phyloP scores from a whole-genome alignment of 2,329 filamentous ascomycete genomes.

The Sporothrix dimorphospora region DNA sequence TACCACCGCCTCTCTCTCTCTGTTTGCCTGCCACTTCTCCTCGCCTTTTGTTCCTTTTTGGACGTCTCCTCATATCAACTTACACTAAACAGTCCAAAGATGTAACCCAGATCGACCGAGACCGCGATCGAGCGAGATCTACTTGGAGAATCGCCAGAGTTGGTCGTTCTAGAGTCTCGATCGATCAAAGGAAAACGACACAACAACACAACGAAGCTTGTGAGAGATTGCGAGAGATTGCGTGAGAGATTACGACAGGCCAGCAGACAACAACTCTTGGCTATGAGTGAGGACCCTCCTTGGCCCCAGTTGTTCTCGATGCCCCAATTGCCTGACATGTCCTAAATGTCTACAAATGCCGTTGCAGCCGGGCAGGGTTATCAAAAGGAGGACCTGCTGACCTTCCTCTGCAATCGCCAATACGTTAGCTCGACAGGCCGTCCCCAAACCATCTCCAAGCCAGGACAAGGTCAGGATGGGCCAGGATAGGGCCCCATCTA shows the following conservation, averaged over 20 bases:
- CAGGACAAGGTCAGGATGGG: too few relatives aligned
- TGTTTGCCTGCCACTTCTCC: too few relatives aligned
- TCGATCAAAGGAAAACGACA: too few relatives aligned
- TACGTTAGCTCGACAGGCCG: background rate
- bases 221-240: too few relatives aligned
- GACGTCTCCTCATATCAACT: background rate
- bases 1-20: too few relatives aligned
- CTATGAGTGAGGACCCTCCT: constrained; percentile 1
- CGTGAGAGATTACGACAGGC: background rate
- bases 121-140: background rate
- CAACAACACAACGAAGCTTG: too few relatives aligned
- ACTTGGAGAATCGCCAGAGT: background rate
- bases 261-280: too few relatives aligned
- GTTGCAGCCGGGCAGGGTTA: background rate
- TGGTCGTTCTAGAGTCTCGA: too few relatives aligned
- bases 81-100: background rate
- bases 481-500: too few relatives aligned
- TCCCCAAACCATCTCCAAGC: background rate
- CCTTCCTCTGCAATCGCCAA: background rate
- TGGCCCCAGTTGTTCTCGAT: background rate
- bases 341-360: too few relatives aligned
- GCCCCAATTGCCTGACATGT: too few relatives aligned
- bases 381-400: background rate
- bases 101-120: background rate
- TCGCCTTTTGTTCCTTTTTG: background rate